Conservation (phyloP, 2,329 filamentous ascomycete species). For the Aspergillus amoenus region DNA sequence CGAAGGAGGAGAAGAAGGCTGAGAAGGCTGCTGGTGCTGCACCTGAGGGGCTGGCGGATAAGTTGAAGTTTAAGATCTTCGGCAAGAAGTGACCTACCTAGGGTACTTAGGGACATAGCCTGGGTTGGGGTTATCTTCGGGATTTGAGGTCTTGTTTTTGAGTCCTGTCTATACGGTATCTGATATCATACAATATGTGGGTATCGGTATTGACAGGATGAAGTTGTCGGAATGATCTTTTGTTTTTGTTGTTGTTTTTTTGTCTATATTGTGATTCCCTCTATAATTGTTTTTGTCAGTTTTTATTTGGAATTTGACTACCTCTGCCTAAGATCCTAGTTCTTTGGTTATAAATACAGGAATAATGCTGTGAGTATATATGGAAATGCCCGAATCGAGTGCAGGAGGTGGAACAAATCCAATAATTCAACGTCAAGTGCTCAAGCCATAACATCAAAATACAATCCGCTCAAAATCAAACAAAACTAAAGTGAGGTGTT, state of each 20-base stretch:
- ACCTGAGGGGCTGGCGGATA: constrained; percentile 48
- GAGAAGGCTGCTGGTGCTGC: constrained; percentile 23
- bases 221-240: background rate
- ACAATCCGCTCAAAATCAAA: background rate
- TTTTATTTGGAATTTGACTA: background rate
- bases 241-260: background rate
- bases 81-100: constrained; percentile 20
- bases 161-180: background rate
- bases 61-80: constrained; percentile 47
- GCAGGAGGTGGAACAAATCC: background rate
- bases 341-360: background rate
- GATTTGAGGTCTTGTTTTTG: background rate
- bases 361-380: background rate
- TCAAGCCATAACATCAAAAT: background rate
- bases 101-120: too few species aligned
- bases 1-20: constrained; percentile 33
- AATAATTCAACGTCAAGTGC: background rate
- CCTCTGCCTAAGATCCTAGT: background rate
- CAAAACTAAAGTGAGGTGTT: background rate
- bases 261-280: constrained; percentile 23
- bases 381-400: background rate
- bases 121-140: too few species aligned
- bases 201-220: background rate
- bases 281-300: background rate
- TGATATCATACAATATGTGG: background rate